Evolutionary conservation across 805 yeast species (phyloP).

Genomic region (Starmerella stigmatis): DNA sequence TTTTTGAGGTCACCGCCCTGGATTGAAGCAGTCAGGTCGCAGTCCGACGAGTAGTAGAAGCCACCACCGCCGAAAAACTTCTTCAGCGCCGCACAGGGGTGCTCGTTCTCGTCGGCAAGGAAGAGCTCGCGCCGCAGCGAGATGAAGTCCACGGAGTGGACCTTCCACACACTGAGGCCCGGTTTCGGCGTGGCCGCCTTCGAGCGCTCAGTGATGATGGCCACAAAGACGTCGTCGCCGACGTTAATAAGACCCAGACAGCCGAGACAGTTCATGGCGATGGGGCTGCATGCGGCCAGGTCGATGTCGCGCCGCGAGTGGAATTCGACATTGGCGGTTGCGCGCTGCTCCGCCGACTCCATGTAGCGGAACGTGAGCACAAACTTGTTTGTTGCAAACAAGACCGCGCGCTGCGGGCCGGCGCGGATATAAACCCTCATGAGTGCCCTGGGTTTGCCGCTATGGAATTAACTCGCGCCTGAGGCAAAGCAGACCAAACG

Average conservation of each 20-base stretch:
- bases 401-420: constrained; percentile 53
- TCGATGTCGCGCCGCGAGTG: constrained; percentile 34
- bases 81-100: constrained; percentile 74
- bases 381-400: constrained; percentile 48
- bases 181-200: constrained; percentile 76
- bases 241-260: constrained; percentile 70
- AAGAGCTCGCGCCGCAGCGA: constrained; percentile 65
- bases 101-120: constrained; percentile 34
- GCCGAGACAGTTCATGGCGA: constrained; percentile 36
- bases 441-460: too few relatives aligned
- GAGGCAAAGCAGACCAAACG: too few relatives aligned
- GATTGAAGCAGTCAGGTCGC: constrained; percentile 78
- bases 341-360: constrained; percentile 13
- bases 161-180: constrained; percentile 67
- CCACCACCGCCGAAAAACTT: constrained; percentile 78
- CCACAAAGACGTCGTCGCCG: constrained; percentile 56
- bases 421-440: constrained; percentile 58
- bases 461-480: neutral
- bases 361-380: constrained; percentile 43
- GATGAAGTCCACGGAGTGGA: constrained; percentile 76
- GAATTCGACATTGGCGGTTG: constrained; percentile 38
- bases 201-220: constrained; percentile 65
- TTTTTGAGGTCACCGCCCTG: constrained; percentile 35
- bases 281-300: constrained; percentile 31
- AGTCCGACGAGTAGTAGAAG: constrained; percentile 83